These are phyloP conservation scores for Vitis rupestris DNA, from an alignment of 164 flowering plant genomes.

Conservation along the genomic window DNA sequence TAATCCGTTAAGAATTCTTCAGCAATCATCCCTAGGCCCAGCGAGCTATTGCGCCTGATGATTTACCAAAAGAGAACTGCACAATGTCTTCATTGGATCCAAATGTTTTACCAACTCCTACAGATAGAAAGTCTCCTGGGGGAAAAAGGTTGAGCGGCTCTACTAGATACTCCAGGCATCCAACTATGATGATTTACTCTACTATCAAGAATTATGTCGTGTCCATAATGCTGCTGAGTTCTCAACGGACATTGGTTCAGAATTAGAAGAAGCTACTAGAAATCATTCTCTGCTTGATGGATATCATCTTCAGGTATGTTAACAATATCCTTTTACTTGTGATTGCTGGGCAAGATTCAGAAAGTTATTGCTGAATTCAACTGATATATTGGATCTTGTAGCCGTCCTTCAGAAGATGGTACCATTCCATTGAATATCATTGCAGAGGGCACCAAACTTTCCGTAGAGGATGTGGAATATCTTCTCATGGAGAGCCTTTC, in stretches of 20 bases:
- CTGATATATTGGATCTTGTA: slow-evolving; percentile 22
- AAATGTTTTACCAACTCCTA: no score
- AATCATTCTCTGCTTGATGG: slow-evolving; percentile 95
- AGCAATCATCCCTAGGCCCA: no score
- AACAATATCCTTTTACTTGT: not conserved
- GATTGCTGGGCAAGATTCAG: not conserved
- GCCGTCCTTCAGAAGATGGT: slow-evolving; percentile 90
- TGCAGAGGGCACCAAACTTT: slow-evolving; percentile 84
- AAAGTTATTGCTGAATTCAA: not conserved
- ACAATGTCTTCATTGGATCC: no score
- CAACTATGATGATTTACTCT: slow-evolving; percentile 82
- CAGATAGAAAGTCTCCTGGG: no score
- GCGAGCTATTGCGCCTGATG: no score
- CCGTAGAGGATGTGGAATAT: slow-evolving; percentile 85
- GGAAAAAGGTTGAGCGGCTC: no score
- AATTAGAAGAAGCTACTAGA: slow-evolving; percentile 87
- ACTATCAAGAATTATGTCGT: slow-evolving; percentile 80
- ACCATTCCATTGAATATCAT: slow-evolving; percentile 80
- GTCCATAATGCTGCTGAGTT: slow-evolving; percentile 80
- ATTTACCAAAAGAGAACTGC: no score
- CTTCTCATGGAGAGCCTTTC: slow-evolving; percentile 95
- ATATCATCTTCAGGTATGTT: slow-evolving; percentile 87
- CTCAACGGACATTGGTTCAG: slow-evolving; percentile 85
- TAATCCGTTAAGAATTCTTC: no score
- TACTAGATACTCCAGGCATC: slow-evolving; percentile 77